These are phyloP conservation scores for Trichosanthes cucumerina DNA, from an alignment of 306 rosid species.

Conservation along the genomic window DNA sequence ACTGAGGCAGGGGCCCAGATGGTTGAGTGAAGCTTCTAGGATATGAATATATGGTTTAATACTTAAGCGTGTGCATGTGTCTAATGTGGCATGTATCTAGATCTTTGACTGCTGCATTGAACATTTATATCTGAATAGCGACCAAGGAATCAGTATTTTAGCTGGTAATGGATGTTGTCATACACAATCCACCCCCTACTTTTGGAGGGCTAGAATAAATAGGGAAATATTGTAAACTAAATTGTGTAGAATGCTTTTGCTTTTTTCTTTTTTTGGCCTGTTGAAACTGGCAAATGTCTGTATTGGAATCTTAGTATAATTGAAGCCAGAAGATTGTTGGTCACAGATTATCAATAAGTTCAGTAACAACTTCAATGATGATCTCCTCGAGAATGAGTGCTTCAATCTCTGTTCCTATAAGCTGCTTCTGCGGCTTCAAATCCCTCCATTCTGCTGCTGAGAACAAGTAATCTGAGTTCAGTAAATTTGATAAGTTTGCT, in stretches of 20 bases:
- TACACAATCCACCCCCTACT: background rate
- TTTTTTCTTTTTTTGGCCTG: background rate
- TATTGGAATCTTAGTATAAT: background rate
- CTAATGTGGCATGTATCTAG: background rate
- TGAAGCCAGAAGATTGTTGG: background rate
- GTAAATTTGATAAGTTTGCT: slow-evolving; percentile 15
- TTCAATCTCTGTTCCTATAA: slow-evolving; percentile 41
- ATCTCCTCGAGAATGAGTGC: slow-evolving; percentile 45
- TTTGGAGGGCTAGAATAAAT: background rate
- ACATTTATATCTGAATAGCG: background rate
- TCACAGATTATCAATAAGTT: slow-evolving; percentile 16
- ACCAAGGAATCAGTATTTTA: background rate
- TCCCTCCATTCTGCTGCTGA: slow-evolving; percentile 42
- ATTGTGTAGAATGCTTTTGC: background rate
- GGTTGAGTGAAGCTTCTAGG: slow-evolving; percentile 4
- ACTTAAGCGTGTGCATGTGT: background rate
- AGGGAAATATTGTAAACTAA: background rate
- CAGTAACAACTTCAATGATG: slow-evolving; percentile 28
- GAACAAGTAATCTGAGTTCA: slow-evolving; percentile 29
- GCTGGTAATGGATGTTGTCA: background rate
- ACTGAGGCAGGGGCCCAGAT: background rate
- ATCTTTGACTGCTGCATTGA: background rate
- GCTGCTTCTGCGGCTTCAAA: slow-evolving; percentile 28
- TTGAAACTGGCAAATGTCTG: background rate
- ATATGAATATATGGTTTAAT: background rate